Conservation (phyloP, 1,139 yeast genomes). For the Groenewaldozyma sp. region DNA sequence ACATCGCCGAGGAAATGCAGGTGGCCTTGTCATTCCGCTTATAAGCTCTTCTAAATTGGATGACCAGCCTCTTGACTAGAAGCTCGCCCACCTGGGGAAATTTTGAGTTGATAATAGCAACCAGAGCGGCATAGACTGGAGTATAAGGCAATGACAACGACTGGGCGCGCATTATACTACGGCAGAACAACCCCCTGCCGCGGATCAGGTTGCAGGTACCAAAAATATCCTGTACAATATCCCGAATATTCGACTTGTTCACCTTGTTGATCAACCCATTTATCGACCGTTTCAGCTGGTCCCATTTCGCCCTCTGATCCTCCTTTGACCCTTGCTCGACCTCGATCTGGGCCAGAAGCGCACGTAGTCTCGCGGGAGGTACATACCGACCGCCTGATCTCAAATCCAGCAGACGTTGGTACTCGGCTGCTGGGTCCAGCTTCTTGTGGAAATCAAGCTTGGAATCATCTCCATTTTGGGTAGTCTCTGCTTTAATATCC, state of each 20-base stretch:
- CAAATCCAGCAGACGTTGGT: constrained; percentile 32
- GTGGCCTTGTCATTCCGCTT: constrained; percentile 38
- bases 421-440: constrained; percentile 31
- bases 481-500: background rate
- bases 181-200: constrained; percentile 52
- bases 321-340: constrained; percentile 28
- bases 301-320: constrained; percentile 50
- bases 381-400: constrained; percentile 41
- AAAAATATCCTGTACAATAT: constrained; percentile 42
- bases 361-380: constrained; percentile 43
- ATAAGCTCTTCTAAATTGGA: constrained; percentile 52
- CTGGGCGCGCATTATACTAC: constrained; percentile 51
- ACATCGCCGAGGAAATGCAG: constrained; percentile 38
- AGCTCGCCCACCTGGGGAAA: constrained; percentile 63
- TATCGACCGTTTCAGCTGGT: constrained; percentile 38
- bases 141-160: constrained; percentile 35
- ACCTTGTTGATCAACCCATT: constrained; percentile 41
- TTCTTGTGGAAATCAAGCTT: constrained; percentile 3
- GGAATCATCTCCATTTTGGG: background rate
- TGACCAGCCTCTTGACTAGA: constrained; percentile 43
- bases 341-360: constrained; percentile 34
- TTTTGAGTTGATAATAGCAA: constrained; percentile 54
- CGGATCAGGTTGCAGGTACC: constrained; percentile 45
- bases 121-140: constrained; percentile 48
- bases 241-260: constrained; percentile 40